Percentiles rank a stretch among this genome's conserved stretches.
phyloP scores from a whole-genome alignment of 345 rosid species.

The Carallia brachiata region DNA sequence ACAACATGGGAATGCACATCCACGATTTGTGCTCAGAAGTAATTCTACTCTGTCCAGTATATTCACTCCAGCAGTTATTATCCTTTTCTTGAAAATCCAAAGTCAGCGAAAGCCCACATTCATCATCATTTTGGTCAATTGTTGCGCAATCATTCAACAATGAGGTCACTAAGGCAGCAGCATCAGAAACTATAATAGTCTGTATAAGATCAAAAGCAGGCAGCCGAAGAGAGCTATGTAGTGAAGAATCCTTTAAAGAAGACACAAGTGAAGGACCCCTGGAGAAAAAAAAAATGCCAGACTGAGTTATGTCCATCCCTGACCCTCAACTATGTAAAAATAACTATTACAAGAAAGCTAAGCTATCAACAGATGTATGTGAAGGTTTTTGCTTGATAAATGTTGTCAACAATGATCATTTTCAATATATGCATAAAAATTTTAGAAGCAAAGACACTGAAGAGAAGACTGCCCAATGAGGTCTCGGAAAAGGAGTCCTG shows the following conservation, averaged over 20 bases:
- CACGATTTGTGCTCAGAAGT: conserved; percentile 65
- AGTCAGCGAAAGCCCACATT: conserved; percentile 37
- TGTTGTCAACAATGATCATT: too few relatives aligned
- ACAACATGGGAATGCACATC: conserved; percentile 94
- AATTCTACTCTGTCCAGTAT: conserved; percentile 56
- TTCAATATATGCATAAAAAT: too few relatives aligned
- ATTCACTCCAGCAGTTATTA: conserved; percentile 63
- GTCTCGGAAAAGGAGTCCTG: not conserved
- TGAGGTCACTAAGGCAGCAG: conserved; percentile 62
- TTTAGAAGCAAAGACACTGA: not conserved
- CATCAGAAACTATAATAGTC: conserved; percentile 83
- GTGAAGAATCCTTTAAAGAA: conserved; percentile 79
- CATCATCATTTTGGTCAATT: conserved; percentile 41
- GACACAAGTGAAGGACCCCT: conserved; percentile 95
- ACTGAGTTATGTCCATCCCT: conserved; percentile 9
- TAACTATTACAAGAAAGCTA: not conserved
- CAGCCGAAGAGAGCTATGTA: conserved; percentile 80
- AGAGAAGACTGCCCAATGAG: not conserved
- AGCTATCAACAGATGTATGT: not conserved
- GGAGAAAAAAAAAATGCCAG: conserved; percentile 30
- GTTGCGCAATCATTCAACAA: conserved; percentile 35
- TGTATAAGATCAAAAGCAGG: conserved; percentile 94
- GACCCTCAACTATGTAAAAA: not conserved
- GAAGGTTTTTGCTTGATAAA: not conserved
- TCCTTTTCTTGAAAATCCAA: conserved; percentile 45